Evolutionary conservation across 2,329 filamentous ascomycete genomes (phyloP), one percentile per base, ranked within the genome.

Genomic region (Helminthosporium solani): DNA sequence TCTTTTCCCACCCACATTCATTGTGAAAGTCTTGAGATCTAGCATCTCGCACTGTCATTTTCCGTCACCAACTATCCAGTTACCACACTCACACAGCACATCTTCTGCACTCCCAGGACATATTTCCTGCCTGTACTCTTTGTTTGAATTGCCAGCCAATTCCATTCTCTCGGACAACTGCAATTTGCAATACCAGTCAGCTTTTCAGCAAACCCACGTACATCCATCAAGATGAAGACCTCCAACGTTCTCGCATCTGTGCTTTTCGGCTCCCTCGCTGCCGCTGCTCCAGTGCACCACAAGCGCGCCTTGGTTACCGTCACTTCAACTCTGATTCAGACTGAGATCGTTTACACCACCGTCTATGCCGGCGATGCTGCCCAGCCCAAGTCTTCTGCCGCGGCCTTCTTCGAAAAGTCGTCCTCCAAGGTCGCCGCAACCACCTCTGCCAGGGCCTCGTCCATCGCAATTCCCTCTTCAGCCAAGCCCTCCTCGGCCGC

Each of bases 121-220:
- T 12, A 30, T 28, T 31, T 9, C 18, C 9, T 21, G 2, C 18
- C 27, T 8, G 14, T 31, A 7, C 14, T 31, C 38, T 21, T 44
- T 43, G 41, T 53, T 54, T 49, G 58, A 65, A 63, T 66, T 66
- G 66, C 66, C 57, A 70, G 66, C 44, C 66, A 52, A 64, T 66
- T 66, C 65, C 56, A 31, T 57, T 50, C 40, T 55, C 56, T 53
- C 53, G 59, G 53, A 53, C 44, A 40, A 21, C 31, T 33, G 37
- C n/a, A 38, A 51, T 39, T 50, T 45, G 42, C 40, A 42, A 35
- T 45, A 57, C 44, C 54, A 56, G 41, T 49, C 54, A 47, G 46
- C 31, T 42, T 53, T 25, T 49, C 52, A 61, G 53, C 56, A 64
- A 40, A 37, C 36, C 51, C 18, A 36, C 47, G 40, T 33, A 54